Percentiles rank a stretch among this genome's conserved stretches.
Conservation (phyloP, 345 rosid species). For the Draba incana region DNA sequence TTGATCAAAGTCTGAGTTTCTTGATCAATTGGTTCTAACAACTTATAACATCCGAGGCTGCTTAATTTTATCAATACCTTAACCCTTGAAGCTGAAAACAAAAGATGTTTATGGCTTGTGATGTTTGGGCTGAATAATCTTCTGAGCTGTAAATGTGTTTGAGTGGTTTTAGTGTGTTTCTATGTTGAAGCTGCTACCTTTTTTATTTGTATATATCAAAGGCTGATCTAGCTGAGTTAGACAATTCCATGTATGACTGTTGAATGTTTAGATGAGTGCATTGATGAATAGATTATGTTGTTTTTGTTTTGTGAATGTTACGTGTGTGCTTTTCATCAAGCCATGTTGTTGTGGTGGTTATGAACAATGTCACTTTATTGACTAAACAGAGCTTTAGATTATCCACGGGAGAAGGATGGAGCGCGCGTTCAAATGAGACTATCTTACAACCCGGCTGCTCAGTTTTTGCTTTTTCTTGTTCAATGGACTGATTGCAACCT, state of each 20-base stretch:
- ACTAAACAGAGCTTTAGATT: slow-evolving; percentile 76
- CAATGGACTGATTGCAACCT: slow-evolving; percentile 97
- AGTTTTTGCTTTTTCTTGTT: slow-evolving; percentile 85
- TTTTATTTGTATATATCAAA: no score
- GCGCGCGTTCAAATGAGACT: slow-evolving; percentile 93
- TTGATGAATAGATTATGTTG: not conserved
- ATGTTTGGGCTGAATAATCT: not conserved
- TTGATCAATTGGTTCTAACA: not conserved
- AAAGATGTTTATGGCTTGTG: not conserved
- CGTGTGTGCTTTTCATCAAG: not conserved
- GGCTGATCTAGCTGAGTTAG: not conserved
- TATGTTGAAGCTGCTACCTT: not conserved
- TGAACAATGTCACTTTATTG: slow-evolving; percentile 2
- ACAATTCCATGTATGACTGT: not conserved
- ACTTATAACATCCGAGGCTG: no score
- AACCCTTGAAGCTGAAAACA: not conserved
- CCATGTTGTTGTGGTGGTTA: not conserved
- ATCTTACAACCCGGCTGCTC: slow-evolving; percentile 88
- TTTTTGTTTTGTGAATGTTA: not conserved
- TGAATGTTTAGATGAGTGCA: not conserved
- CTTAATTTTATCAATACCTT: no score
- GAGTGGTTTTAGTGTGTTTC: not conserved
- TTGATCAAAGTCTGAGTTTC: not conserved
- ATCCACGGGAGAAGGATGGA: slow-evolving; percentile 84
- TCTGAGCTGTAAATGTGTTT: not conserved